These are phyloP conservation scores for Eucalyptus coolabah DNA, from an alignment of 345 rosid species.

Conservation along the genomic window DNA sequence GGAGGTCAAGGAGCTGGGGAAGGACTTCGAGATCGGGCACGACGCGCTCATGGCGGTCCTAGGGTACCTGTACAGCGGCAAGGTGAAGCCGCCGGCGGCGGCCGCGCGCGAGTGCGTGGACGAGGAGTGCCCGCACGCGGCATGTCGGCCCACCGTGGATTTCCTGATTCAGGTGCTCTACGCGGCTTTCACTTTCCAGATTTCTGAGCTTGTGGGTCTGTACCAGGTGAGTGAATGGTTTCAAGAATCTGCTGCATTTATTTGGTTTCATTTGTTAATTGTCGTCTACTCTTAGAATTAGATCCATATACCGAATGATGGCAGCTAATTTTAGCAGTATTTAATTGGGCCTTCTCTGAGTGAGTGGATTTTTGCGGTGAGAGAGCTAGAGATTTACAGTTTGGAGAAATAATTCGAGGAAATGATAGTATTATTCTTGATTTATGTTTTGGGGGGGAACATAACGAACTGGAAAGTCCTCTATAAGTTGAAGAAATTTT, in stretches of 20 bases:
- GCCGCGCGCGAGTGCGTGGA: slow-evolving; percentile 55
- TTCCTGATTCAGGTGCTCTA: slow-evolving; percentile 63
- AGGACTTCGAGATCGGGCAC: slow-evolving; percentile 36
- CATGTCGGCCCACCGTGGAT: slow-evolving; percentile 59
- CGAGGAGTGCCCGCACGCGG: slow-evolving; percentile 53
- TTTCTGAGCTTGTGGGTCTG: slow-evolving; percentile 43
- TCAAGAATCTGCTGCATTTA: background rate
- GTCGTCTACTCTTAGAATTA: background rate
- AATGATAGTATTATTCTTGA: background rate
- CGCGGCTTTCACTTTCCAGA: slow-evolving; percentile 51
- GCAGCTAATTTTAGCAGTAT: background rate
- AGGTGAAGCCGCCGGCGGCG: slow-evolving; percentile 31
- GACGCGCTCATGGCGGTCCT: slow-evolving; percentile 49
- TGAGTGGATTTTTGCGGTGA: background rate
- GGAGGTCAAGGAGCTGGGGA: slow-evolving; percentile 48
- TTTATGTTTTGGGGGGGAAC: background rate
- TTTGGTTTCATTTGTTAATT: background rate
- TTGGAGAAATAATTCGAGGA: background rate
- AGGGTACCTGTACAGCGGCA: slow-evolving; percentile 60
- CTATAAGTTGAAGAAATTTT: background rate
- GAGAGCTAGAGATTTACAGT: background rate
- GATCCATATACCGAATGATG: background rate
- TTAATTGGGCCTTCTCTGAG: background rate
- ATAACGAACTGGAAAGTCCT: background rate
- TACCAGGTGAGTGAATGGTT: slow-evolving; percentile 37